phyloP scores from a whole-genome alignment of 73 alveolate species.

The Blepharisma stoltei region DNA sequence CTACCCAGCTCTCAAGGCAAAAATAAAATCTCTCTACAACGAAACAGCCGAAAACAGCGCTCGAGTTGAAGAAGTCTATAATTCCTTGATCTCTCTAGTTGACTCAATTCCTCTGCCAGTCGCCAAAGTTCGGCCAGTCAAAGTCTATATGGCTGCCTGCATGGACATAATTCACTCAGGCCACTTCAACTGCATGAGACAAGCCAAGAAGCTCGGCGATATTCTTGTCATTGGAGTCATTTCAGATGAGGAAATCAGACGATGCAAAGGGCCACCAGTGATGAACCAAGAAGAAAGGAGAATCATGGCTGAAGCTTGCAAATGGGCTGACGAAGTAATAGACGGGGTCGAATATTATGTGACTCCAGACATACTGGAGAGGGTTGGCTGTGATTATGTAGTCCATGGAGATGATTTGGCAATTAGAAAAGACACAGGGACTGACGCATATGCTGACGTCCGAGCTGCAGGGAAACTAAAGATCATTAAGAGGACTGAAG shows the following conservation, averaged over 20 bases:
- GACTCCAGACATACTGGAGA: conserved; percentile 74
- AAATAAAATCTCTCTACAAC: too few species aligned
- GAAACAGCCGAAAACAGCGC: too few species aligned
- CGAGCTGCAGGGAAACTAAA: conserved; percentile 82
- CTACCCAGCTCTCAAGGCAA: too few species aligned
- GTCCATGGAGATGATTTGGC: conserved; percentile 98
- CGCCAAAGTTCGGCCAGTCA: neutral
- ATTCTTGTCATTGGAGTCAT: conserved; percentile 85
- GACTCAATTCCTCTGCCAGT: too few species aligned
- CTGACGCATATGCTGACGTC: conserved; percentile 76
- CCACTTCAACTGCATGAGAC: conserved; percentile 90
- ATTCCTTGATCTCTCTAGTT: too few species aligned
- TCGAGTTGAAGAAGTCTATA: too few species aligned
- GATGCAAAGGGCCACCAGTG: conserved; percentile 90
- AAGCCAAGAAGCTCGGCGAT: conserved; percentile 91
- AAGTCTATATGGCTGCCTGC: conserved; percentile 85
- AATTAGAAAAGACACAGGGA: conserved; percentile 74
- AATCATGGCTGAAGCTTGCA: conserved; percentile 86
- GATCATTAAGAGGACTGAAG: conserved; percentile 96
- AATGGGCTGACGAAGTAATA: conserved; percentile 97
- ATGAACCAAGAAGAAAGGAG: conserved; percentile 82
- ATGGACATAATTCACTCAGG: conserved; percentile 93
- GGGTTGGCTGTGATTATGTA: conserved; percentile 86
- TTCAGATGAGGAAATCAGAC: conserved; percentile 82
- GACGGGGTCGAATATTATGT: conserved; percentile 88